Evolutionary conservation across 176 grass and related monocot species (phyloP).

Genomic region (Tillandsia fasciculata): DNA sequence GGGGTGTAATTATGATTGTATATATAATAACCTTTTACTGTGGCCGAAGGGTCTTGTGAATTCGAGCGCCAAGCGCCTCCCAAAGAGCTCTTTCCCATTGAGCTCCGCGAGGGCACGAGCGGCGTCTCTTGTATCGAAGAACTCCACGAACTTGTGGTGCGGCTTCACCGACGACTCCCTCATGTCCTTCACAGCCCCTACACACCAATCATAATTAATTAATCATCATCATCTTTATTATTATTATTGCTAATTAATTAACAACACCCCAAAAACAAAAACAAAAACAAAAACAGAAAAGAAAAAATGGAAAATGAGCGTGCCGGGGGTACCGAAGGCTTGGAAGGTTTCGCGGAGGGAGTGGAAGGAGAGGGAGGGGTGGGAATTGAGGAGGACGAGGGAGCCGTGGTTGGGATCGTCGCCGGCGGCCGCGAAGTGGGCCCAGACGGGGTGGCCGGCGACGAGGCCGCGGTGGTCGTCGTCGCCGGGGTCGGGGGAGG

Average conservation of each 20-base stretch:
- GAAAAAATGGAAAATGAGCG: too few species aligned
- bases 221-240: neutral
- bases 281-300: too few species aligned
- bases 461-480: conserved; percentile 23
- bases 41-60: conserved; percentile 40
- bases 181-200: conserved; percentile 82
- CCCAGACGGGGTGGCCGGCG: conserved; percentile 57
- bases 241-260: too few species aligned
- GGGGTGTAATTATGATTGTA: too few species aligned
- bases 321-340: conserved; percentile 45
- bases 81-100: conserved; percentile 66
- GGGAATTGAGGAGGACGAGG: conserved; percentile 60
- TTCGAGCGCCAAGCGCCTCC: conserved; percentile 54
- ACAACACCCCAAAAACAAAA: too few species aligned
- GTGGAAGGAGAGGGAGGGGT: conserved; percentile 38
- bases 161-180: conserved; percentile 62
- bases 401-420: conserved; percentile 49
- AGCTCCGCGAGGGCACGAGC: conserved; percentile 52
- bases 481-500: neutral
- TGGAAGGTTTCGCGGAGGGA: conserved; percentile 60
- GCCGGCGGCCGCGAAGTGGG: conserved; percentile 43
- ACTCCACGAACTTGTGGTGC: conserved; percentile 67
- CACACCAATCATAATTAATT: neutral
- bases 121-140: conserved; percentile 85
- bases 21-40: conserved; percentile 34